Percentiles rank a stretch among this genome's conserved stretches.
phyloP scores from a whole-genome alignment of 345 rosid species.

The Eucalyptus sp. region DNA sequence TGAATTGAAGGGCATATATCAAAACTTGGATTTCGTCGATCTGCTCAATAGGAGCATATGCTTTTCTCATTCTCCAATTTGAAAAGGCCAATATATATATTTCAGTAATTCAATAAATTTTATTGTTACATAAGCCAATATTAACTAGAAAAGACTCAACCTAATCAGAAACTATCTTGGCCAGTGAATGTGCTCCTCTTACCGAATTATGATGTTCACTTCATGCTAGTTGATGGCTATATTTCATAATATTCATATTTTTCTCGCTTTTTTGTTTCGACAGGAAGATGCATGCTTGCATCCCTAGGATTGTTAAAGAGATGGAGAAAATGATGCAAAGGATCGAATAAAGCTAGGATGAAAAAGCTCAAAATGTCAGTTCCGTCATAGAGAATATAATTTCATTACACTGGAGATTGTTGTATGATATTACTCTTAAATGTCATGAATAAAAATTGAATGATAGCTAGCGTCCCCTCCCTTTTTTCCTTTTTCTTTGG shows the following conservation, averaged over 20 bases:
- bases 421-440: not conserved
- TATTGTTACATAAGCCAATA: not conserved
- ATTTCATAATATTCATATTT: not conserved
- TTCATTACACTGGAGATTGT: not conserved
- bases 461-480: too few species aligned
- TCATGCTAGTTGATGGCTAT: not conserved
- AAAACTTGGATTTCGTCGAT: too few species aligned
- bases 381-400: not conserved
- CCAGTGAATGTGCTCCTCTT: not conserved
- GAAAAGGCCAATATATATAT: too few species aligned
- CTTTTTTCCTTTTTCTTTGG: too few species aligned
- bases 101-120: not conserved
- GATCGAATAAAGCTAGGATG: not conserved
- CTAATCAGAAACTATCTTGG: not conserved
- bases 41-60: too few species aligned
- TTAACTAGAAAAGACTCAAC: not conserved
- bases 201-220: not conserved
- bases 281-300: not conserved
- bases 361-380: not conserved
- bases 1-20: too few species aligned
- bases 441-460: not conserved
- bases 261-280: not conserved
- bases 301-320: not conserved
- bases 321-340: not conserved
- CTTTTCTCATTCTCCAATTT: too few species aligned